phyloP scores from a whole-genome alignment of 202 grass and related monocot species.

The Musa balbisiana region DNA sequence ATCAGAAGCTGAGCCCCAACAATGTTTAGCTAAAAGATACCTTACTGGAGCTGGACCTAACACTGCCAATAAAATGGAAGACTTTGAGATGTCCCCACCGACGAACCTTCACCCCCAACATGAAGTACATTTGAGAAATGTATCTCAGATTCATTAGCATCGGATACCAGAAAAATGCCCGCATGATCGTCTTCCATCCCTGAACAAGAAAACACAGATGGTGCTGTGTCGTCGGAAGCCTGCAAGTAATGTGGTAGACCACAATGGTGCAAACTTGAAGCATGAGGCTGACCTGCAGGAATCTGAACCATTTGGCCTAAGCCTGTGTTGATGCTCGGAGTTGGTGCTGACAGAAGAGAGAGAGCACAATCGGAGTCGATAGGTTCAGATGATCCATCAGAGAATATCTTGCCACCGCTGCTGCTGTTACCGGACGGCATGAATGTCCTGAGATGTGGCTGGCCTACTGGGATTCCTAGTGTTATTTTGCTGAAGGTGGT shows the following conservation, averaged over 20 bases:
- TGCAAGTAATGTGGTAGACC: neutral
- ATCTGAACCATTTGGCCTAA: constrained; percentile 15
- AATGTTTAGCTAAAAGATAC: no score
- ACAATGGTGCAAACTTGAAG: constrained; percentile 19
- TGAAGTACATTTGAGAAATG: constrained; percentile 24
- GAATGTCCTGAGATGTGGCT: neutral
- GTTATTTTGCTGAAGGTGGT: neutral
- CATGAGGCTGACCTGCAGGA: constrained; percentile 29
- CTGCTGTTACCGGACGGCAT: neutral
- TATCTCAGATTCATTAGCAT: constrained; percentile 14
- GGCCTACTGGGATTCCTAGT: neutral
- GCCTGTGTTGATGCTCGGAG: constrained; percentile 11
- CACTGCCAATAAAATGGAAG: constrained; percentile 56
- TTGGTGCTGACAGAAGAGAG: constrained; percentile 65
- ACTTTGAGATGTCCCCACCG: constrained; percentile 35
- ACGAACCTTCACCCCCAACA: constrained; percentile 20
- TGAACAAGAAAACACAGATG: constrained; percentile 34
- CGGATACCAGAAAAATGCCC: constrained; percentile 7
- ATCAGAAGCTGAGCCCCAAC: no score
- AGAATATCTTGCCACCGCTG: neutral
- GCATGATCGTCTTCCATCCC: constrained; percentile 24
- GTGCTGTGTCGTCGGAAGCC: constrained; percentile 20
- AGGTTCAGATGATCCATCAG: neutral
- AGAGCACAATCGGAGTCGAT: constrained; percentile 25
- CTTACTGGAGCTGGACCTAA: neutral